phyloP scores from a whole-genome alignment of 2,329 filamentous ascomycete species.

The Thelonectria olida region DNA sequence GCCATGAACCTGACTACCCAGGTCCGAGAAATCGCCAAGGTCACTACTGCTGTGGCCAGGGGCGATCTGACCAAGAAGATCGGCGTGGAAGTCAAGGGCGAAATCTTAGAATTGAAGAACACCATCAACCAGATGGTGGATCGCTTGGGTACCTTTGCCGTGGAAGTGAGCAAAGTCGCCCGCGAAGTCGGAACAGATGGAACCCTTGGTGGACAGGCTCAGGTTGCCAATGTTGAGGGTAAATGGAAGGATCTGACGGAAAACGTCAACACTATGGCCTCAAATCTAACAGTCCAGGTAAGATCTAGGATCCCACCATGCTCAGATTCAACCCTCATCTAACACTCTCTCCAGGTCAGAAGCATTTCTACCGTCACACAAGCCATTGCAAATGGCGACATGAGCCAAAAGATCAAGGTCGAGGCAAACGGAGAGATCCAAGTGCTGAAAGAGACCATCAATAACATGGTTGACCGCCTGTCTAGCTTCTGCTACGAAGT shows the following conservation, averaged over 20 bases:
- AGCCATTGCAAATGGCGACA: conserved; percentile 93
- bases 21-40: conserved; percentile 96
- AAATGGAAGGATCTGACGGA: conserved; percentile 98
- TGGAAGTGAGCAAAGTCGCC: conserved; percentile 94
- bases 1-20: conserved; percentile 98
- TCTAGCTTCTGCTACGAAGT: conserved; percentile 97
- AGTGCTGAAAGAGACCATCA: conserved; percentile 94
- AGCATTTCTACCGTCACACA: conserved; percentile 95
- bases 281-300: conserved; percentile 73
- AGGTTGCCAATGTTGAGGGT: conserved; percentile 93
- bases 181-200: conserved; percentile 97
- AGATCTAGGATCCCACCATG: conserved; percentile 20
- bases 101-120: conserved; percentile 94
- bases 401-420: conserved; percentile 95
- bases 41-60: conserved; percentile 93
- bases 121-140: conserved; percentile 99
- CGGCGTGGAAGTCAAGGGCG: conserved; percentile 89
- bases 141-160: conserved; percentile 93
- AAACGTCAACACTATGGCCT: conserved; percentile 83
- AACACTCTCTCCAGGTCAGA: conserved; percentile 67
- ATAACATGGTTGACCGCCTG: conserved; percentile 96
- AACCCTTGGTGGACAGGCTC: conserved; percentile 90
- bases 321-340: background rate
- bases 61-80: conserved; percentile 97
- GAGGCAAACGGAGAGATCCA: conserved; percentile 95